Percentiles rank a stretch among this genome's conserved stretches.
Conservation (phyloP, 192 early-diverging fungal genomes). For the Dissophora globulifera region DNA sequence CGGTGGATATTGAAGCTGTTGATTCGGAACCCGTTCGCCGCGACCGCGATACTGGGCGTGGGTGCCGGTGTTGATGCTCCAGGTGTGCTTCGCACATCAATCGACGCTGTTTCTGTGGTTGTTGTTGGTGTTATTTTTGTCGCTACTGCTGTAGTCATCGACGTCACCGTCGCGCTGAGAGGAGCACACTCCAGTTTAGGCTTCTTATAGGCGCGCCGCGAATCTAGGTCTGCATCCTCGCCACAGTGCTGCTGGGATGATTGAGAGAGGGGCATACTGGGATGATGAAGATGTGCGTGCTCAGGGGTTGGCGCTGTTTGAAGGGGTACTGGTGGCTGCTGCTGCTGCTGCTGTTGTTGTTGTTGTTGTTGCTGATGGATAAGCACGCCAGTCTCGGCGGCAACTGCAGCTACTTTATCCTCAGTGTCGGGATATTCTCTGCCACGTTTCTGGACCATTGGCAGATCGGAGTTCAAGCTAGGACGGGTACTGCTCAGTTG, state of each 20-base stretch:
- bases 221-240: not conserved
- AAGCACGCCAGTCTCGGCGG: not conserved
- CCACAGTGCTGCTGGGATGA: not conserved
- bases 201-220: not conserved
- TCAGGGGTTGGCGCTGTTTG: not conserved
- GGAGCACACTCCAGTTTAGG: not conserved
- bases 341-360: not conserved
- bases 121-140: not conserved
- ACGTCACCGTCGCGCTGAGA: no score
- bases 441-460: conserved; percentile 45
- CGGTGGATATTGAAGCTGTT: conserved; percentile 78
- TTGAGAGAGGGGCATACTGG: no score
- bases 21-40: conserved; percentile 56
- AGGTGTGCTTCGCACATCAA: conserved; percentile 10
- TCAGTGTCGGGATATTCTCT: conserved; percentile 19
- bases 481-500: not conserved
- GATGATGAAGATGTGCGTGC: no score
- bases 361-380: not conserved
- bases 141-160: not conserved
- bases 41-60: conserved; percentile 9
- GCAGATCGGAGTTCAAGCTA: conserved; percentile 25
- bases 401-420: not conserved
- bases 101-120: not conserved
- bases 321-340: not conserved
- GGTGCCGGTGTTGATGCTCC: conserved; percentile 27